Conservation (phyloP, 2,329 filamentous ascomycete genomes). For the Trichoderma atrobrunneum region DNA sequence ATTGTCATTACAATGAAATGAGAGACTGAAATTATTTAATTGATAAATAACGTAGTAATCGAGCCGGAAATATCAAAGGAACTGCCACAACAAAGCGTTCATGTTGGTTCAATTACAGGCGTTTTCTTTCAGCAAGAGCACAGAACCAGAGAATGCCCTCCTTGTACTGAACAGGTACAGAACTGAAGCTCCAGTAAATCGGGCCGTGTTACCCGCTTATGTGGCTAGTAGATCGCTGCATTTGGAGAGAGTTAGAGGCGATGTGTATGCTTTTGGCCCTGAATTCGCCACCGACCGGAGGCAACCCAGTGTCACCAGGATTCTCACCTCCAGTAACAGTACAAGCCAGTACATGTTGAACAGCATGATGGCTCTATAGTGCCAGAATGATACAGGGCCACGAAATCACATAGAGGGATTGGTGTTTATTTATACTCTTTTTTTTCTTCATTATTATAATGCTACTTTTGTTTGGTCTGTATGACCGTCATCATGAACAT, state of each 20-base stretch:
- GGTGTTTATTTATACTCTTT: neutral
- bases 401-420: neutral
- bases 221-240: neutral
- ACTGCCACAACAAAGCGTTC: neutral
- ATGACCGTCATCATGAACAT: neutral
- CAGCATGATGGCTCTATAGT: neutral
- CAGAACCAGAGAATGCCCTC: neutral
- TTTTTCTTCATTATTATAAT: neutral
- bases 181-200: neutral
- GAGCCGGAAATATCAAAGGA: neutral
- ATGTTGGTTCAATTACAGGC: neutral
- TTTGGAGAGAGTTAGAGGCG: neutral
- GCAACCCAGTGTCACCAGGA: neutral
- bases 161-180: neutral
- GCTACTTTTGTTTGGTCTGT: neutral
- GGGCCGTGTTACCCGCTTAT: neutral
- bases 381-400: neutral
- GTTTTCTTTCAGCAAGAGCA: neutral
- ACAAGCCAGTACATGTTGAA: neutral
- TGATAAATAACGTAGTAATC: neutral
- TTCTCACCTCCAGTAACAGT: neutral
- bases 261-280: neutral
- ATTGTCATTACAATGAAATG: neutral
- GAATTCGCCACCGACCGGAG: slow-evolving; percentile 2
- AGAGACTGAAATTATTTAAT: neutral